Evolutionary conservation across 352 stramenopile species (phyloP), one percentile per base, ranked within the genome.

Genomic region (Aphanomyces invadans): DNA sequence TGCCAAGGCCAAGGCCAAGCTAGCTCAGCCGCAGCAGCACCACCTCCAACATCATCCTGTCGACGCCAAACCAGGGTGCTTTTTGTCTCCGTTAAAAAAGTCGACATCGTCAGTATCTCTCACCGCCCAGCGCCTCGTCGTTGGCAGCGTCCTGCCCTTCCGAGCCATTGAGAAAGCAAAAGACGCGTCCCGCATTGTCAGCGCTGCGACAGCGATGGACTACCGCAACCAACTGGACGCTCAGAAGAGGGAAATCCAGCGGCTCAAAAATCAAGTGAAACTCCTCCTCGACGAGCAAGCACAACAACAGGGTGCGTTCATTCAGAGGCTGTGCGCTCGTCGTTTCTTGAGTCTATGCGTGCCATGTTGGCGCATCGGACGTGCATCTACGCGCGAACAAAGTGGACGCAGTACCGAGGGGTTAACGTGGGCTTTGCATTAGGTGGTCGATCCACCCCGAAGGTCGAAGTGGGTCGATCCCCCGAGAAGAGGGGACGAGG

Each of bases 171-270:
- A 89, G 51, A 62, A 51, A 15, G 66, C 70, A 0, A 68, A 69
- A 3, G 55, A 71, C 10, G 39, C 62, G 1, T 78, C 76, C 29
- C 19, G 49, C 9, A 9, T 39, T 11, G 9, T 28, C 11, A 39
- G 12, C 29, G 49, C 49, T 15, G 52, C 52, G 28, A 23, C 53
- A 17, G 52, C 66, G 12, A 74, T 86, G 33, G 79, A 89, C 29
- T 71, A 89, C 23, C 68, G 71, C 2, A 62, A 61, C 2, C 65
- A 82, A 0, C 70, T 90, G 2, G 73, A 83, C 4, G 75, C 74
- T n/a, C 83, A 90, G 56, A 83, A 78, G 57, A 75, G 72, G 11
- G 81, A 92, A 42, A 90, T 90, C 61, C 74, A 88, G 52, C 80
- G 79, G 0, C 65, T 92, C 3, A 80, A 90, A 53, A 77, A 42